Evolutionary conservation across 2,329 filamentous ascomycete genomes (phyloP), one percentile per base, ranked within the genome.

Genomic region (Trichoderma sp.): DNA sequence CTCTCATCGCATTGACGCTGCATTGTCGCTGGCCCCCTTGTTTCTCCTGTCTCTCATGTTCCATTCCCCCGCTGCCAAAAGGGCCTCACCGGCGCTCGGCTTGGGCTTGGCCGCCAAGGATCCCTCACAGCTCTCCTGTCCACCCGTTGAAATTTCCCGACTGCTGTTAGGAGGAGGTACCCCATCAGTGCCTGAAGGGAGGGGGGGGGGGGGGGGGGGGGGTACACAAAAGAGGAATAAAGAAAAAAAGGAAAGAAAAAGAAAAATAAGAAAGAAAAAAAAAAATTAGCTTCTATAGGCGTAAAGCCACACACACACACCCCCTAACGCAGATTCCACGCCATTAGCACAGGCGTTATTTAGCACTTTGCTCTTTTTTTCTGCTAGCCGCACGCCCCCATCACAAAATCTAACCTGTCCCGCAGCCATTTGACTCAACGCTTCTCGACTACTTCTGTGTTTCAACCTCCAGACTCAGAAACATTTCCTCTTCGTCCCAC

Each of bases 391-490:
- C 32, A 51, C 60, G 16, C 60, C 46, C n/a, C n/a, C 43, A 13
- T n/a, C 21, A 49, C 52, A 49, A 46, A 37, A n/a, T 43, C 24
- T 34, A 68, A 68, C 64, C 59, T 37, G 28, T 56, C 51, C 58
- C 30, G 26, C 58, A 61, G 52, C 60, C 32, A 52, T 46, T 68
- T 69, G 66, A 61, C 68, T 61, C 61, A 67, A 66, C 49, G 39
- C 56, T 61, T 59, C 51, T 56, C 64, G 58, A 56, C 59, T 54
- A 39, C 43, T 69, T 66, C 43, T 65, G 59, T 66, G 54, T 55
- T 69, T 60, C 59, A 52, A 56, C 52, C 68, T 70, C 55, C 56
- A 63, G 43, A 30, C 66, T 68, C 65, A 43, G 16, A 54, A 30
- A 54, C 32, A 39, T 46, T 52, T n/a, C 66, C 54, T 64, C 51